Percentiles rank a stretch among this genome's conserved stretches.
These are phyloP conservation scores for Vigna nakashimae DNA, from an alignment of 306 rosid genomes.

Conservation along the genomic window DNA sequence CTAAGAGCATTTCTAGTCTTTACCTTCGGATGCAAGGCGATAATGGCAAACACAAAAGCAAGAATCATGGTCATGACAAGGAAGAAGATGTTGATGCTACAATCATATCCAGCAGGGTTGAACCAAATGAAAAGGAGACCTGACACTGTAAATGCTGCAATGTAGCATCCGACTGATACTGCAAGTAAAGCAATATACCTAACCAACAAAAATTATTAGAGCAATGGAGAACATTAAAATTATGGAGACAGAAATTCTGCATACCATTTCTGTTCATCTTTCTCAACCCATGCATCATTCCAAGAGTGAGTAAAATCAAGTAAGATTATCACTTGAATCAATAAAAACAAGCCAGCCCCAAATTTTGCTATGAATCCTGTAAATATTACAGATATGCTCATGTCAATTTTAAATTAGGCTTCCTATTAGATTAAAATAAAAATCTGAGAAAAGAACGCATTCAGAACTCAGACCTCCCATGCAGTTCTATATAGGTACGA, in stretches of 20 bases:
- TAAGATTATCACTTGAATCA: conserved; percentile 88
- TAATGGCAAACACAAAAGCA: conserved; percentile 69
- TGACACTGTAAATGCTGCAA: conserved; percentile 69
- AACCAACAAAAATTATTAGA: conserved; percentile 43
- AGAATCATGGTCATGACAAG: conserved; percentile 90
- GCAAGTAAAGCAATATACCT: conserved; percentile 95
- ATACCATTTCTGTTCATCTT: conserved; percentile 94
- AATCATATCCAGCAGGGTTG: conserved; percentile 89
- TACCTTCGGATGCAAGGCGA: conserved; percentile 88
- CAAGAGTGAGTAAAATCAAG: conserved; percentile 87
- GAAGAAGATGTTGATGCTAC: conserved; percentile 93
- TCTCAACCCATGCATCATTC: conserved; percentile 98
- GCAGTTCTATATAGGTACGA: background rate
- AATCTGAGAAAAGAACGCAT: background rate
- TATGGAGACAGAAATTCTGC: conserved; percentile 20
- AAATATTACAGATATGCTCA: conserved; percentile 31
- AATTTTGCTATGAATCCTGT: conserved; percentile 81
- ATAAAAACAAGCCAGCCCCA: conserved; percentile 93
- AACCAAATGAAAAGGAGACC: conserved; percentile 97
- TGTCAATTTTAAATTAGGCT: conserved; percentile 27
- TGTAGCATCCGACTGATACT: conserved; percentile 81
- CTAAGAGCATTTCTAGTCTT: conserved; percentile 39
- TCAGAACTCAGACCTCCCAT: conserved; percentile 16
- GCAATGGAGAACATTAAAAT: conserved; percentile 33
- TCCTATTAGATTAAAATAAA: background rate